Conservation (phyloP, 306 rosid genomes). For the Trifolium repens region DNA sequence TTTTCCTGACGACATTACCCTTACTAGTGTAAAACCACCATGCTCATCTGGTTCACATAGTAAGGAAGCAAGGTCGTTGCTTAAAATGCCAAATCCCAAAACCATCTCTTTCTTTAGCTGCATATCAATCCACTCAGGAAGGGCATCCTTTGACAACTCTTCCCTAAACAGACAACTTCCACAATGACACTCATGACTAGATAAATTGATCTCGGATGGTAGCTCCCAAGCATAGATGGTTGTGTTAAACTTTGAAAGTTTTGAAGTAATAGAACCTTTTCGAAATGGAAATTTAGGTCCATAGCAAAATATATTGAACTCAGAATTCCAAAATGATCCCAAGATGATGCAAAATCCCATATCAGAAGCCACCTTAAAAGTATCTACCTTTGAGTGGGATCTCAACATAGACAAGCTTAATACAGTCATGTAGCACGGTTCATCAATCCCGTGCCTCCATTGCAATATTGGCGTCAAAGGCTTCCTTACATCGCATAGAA, state of each 20-base stretch:
- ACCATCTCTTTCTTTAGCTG: conserved; percentile 75
- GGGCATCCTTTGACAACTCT: conserved; percentile 60
- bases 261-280: conserved; percentile 46
- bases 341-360: conserved; percentile 68
- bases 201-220: conserved; percentile 58
- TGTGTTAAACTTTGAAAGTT: conserved; percentile 43
- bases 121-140: conserved; percentile 79
- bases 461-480: conserved; percentile 63
- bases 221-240: conserved; percentile 68
- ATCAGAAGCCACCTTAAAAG: conserved; percentile 60
- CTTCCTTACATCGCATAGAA: conserved; percentile 71
- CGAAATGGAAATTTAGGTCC: conserved; percentile 55
- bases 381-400: conserved; percentile 51
- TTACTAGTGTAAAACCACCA: conserved; percentile 70
- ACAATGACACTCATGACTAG: conserved; percentile 55
- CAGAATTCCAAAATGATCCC: conserved; percentile 72
- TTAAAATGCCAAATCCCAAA: conserved; percentile 67
- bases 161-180: conserved; percentile 66
- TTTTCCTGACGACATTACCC: conserved; percentile 69
- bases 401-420: conserved; percentile 65
- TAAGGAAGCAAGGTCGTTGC: conserved; percentile 50
- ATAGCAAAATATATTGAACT: conserved; percentile 63
- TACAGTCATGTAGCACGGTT: conserved; percentile 52
- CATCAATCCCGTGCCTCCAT: conserved; percentile 68
- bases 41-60: conserved; percentile 55